These are phyloP conservation scores for Quercus robur DNA, from an alignment of 306 rosid species.

Conservation along the genomic window DNA sequence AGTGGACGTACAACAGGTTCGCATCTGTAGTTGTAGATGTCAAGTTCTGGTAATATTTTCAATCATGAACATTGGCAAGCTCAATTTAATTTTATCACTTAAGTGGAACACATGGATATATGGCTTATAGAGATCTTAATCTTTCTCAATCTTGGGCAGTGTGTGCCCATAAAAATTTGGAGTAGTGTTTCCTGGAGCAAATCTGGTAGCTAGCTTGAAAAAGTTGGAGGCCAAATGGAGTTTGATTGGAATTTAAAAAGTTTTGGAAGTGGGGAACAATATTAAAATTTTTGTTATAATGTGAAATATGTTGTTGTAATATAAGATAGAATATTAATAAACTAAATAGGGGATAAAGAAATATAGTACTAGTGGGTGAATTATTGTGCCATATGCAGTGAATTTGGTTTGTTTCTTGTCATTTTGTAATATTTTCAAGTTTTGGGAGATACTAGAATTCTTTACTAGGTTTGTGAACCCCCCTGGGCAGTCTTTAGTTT, in stretches of 20 bases:
- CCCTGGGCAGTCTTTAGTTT: background rate
- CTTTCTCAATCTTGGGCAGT: background rate
- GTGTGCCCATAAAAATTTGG: background rate
- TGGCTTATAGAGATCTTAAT: background rate
- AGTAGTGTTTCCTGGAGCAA: background rate
- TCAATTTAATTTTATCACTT: background rate
- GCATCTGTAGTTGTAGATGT: conserved; percentile 3
- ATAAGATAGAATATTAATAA: background rate
- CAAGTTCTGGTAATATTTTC: conserved; percentile 1
- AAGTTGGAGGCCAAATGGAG: background rate
- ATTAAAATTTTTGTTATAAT: background rate
- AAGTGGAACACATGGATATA: background rate
- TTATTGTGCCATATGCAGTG: no score
- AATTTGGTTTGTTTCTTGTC: no score
- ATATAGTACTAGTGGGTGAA: background rate
- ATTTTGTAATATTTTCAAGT: background rate
- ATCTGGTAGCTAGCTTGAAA: background rate
- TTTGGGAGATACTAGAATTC: conserved; percentile 6
- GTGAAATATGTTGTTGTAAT: background rate
- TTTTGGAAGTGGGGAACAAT: background rate
- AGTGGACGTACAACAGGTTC: conserved; percentile 78
- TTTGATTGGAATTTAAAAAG: background rate
- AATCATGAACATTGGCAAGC: background rate
- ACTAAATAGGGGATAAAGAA: background rate
- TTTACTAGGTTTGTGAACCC: background rate